Evolutionary conservation across 2,329 filamentous ascomycete species (phyloP), one percentile per base, ranked within the genome.

Genomic region (Arthrobotrys entomopaga): DNA sequence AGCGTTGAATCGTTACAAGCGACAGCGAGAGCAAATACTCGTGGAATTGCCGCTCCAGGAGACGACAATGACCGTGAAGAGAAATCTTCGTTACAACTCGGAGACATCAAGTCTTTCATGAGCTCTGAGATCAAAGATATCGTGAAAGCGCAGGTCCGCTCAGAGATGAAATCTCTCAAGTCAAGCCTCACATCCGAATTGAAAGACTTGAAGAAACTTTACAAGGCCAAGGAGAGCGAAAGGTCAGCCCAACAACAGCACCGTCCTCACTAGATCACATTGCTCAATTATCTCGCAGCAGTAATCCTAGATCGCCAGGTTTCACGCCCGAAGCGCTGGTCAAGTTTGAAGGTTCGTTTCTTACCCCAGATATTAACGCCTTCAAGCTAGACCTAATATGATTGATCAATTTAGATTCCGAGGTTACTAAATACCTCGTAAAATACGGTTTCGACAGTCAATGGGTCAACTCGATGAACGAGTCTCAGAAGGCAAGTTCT

Each of bases 91-190:
- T 53, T 67, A 60, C 57, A 48, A 49, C 34, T 67, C 50, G 54
- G 19, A 16, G 64, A 67, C 4, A 59, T 67, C 16, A 67, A 67
- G 46, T 42, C 64, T 24, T 67, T 67, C 53, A 42, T 67, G 19
- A 63, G 63, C 46, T 61, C 70, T 19, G 70, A 74, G 38, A 74
- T 74, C 19, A 74, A 74, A 19, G 70, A 74, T 20, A 74, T 74
- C 52, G 70, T 74, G 29, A 74, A 74, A 58, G 70, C 70, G 34
- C 70, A 74, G 20, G 70, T 74, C 70, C 70, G 70, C 34, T 74
- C 70, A 38, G 70, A 74, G 42, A 67, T 74, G 70, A 74, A 74
- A 52, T 49, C 70, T 7, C 63, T 74, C 42, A 74, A 74, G 34
- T 74, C 70, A 24, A 64, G 57, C 24, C 24, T 74, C 1, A 74